These are phyloP conservation scores for Kernera saxatilis DNA, from an alignment of 345 rosid species.

Conservation along the genomic window DNA sequence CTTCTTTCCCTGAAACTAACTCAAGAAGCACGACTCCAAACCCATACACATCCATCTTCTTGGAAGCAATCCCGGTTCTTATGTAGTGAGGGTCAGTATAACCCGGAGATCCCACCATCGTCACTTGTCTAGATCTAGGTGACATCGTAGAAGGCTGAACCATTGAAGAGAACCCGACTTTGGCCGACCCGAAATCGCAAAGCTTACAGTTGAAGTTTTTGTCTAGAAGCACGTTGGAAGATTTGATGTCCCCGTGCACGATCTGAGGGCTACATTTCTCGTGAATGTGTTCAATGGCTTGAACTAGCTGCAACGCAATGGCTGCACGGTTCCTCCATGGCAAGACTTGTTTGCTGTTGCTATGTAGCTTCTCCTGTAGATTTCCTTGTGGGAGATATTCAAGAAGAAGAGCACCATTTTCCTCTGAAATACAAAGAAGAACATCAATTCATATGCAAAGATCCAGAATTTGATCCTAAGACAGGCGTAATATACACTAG, in stretches of 20 bases:
- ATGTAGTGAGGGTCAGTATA: slow-evolving; percentile 81
- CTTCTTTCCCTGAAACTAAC: slow-evolving; percentile 60
- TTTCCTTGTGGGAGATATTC: slow-evolving; percentile 64
- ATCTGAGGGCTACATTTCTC: slow-evolving; percentile 61
- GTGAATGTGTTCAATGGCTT: slow-evolving; percentile 72
- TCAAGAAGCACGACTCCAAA: slow-evolving; percentile 74
- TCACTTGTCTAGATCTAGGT: slow-evolving; percentile 36
- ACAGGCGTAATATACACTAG: slow-evolving; percentile 32
- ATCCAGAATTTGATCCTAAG: not conserved
- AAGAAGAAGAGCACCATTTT: slow-evolving; percentile 59
- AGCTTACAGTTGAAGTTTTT: slow-evolving; percentile 59
- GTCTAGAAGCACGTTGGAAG: slow-evolving; percentile 71
- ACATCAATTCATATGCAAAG: not conserved
- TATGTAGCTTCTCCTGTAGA: slow-evolving; percentile 61
- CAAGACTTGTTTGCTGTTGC: slow-evolving; percentile 32
- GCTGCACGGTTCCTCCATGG: slow-evolving; percentile 54
- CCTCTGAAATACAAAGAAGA: slow-evolving; percentile 31
- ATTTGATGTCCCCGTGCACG: slow-evolving; percentile 76
- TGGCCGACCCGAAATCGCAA: slow-evolving; percentile 87
- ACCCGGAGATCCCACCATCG: slow-evolving; percentile 78
- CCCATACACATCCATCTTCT: slow-evolving; percentile 81
- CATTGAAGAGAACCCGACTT: slow-evolving; percentile 72
- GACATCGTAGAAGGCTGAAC: slow-evolving; percentile 37
- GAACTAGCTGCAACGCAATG: slow-evolving; percentile 59
- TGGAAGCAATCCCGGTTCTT: slow-evolving; percentile 65